Base-by-base conservation (phyloP, 352 stramenopile species). In the Phytopythium delawarense region DNA sequence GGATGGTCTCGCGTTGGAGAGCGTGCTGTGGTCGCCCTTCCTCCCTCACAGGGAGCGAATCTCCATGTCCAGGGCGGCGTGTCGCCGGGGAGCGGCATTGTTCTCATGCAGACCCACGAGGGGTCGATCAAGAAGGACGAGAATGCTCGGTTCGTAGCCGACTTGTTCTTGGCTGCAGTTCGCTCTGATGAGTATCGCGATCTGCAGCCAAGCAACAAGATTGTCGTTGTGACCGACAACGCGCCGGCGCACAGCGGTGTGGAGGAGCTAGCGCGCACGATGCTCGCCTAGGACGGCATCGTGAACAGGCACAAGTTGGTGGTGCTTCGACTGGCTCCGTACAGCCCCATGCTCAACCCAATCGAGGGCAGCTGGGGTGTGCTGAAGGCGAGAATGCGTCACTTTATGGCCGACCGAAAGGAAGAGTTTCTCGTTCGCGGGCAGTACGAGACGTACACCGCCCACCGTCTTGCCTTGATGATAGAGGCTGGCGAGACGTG, bases 281-380 rank as follows among this genome's bases (percentile, higher is more conserved):
- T 40, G 21, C 53, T 69, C 15, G 61, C 49, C 7, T 30, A 20
- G 7, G 57, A 75, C 28, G 64, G 53, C 8, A 49, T 75, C 21
- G 7, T 63, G 12, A 69, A 71, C 57, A 5, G 23, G 3, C 54
- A 42, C 39, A 55, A 42, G 48, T 53, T 69, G 0, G 57, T 40
- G 0, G 39, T 65, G 3, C 12, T 69, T 13, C 49, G 64, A 1
- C 44, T 69, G 2, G 64, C 15, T 0, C 48, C 64, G 0, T 71
- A 71, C 49, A 71, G 57, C 30, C 42, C 64, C 0, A 74, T 74
- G 67, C 16, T 74, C 0, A 74, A 70, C 61, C 51, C 60, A 0
- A 71, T 70, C 28, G 60, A 70, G 21, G 60, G 63, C 1, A 65
- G 56, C 50, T 74, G 67, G 63, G 65, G 60, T 21, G 37, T 42